These are phyloP conservation scores for Trypanosoma conorhini DNA, from an alignment of 208 protist species.

Conservation along the genomic window DNA sequence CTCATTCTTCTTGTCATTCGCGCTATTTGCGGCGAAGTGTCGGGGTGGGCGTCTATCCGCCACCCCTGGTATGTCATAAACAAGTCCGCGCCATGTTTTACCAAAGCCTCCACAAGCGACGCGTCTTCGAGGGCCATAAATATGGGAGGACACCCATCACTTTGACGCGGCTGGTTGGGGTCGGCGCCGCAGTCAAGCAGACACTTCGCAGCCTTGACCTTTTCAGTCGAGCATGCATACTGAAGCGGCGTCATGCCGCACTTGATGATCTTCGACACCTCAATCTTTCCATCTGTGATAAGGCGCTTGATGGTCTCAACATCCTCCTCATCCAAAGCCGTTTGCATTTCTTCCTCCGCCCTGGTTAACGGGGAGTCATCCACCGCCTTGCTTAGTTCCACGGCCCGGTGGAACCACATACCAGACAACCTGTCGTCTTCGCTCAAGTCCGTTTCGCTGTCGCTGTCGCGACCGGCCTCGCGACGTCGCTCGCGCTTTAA, in stretches of 20 bases:
- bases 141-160: slow-evolving; percentile 72
- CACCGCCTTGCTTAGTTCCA: slow-evolving; percentile 63
- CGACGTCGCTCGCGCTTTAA: slow-evolving; percentile 61
- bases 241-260: slow-evolving; percentile 87
- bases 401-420: slow-evolving; percentile 76
- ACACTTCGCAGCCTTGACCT: slow-evolving; percentile 44
- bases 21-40: slow-evolving; percentile 70
- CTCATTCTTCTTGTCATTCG: slow-evolving; percentile 41
- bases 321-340: slow-evolving; percentile 61
- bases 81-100: slow-evolving; percentile 73
- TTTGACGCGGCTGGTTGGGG: slow-evolving; percentile 56
- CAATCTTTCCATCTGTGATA: slow-evolving; percentile 48
- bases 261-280: slow-evolving; percentile 48
- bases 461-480: slow-evolving; percentile 66
- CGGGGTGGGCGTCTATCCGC: slow-evolving; percentile 73
- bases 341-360: slow-evolving; percentile 60
- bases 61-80: slow-evolving; percentile 72
- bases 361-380: slow-evolving; percentile 56
- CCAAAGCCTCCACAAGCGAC: slow-evolving; percentile 59
- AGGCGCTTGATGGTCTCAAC: slow-evolving; percentile 41
- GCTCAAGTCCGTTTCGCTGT: slow-evolving; percentile 88
- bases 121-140: slow-evolving; percentile 88
- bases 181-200: slow-evolving; percentile 81
- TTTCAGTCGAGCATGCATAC: slow-evolving; percentile 67
- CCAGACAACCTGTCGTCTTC: slow-evolving; percentile 69